These are phyloP conservation scores for Russula emetica DNA, from an alignment of 768 basidiomycete species.

Conservation along the genomic window DNA sequence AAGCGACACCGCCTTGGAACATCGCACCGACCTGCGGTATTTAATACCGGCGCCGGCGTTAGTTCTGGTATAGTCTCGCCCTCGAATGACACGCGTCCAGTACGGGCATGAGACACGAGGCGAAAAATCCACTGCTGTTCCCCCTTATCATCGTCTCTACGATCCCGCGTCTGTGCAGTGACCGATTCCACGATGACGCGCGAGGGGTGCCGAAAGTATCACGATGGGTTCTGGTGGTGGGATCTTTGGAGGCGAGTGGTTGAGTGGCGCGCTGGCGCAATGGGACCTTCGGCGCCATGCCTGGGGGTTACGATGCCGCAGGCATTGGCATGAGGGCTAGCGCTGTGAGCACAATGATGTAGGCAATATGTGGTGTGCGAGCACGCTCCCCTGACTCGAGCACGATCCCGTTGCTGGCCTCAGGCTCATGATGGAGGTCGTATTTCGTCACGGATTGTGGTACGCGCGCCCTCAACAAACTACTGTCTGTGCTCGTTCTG, in stretches of 20 bases:
- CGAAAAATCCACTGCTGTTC: conserved; percentile 48
- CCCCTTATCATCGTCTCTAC: conserved; percentile 13
- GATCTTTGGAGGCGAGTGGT: conserved; percentile 28
- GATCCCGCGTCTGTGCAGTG: not conserved
- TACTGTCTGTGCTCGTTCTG: not conserved
- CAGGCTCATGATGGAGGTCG: conserved; percentile 15
- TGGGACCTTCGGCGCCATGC: conserved; percentile 40
- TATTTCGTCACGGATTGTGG: conserved; percentile 21
- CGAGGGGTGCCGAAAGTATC: conserved; percentile 16
- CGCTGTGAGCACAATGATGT: not conserved
- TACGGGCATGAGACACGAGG: conserved; percentile 65
- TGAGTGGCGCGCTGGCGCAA: conserved; percentile 59
- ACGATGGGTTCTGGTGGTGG: conserved; percentile 17
- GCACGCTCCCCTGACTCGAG: conserved; percentile 18
- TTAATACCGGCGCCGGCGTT: conserved; percentile 23
- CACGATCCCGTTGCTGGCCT: conserved; percentile 14
- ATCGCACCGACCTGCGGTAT: conserved; percentile 58
- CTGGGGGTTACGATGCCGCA: not conserved
- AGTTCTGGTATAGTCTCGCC: conserved; percentile 30
- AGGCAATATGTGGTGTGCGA: not conserved
- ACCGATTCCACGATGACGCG: conserved; percentile 8
- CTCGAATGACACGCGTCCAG: conserved; percentile 52
- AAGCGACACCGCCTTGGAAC: conserved; percentile 52
- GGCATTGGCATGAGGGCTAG: not conserved
- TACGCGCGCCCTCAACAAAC: conserved; percentile 18